Base-by-base conservation (phyloP, 805 yeast genomes). In the Candida ovalis region DNA sequence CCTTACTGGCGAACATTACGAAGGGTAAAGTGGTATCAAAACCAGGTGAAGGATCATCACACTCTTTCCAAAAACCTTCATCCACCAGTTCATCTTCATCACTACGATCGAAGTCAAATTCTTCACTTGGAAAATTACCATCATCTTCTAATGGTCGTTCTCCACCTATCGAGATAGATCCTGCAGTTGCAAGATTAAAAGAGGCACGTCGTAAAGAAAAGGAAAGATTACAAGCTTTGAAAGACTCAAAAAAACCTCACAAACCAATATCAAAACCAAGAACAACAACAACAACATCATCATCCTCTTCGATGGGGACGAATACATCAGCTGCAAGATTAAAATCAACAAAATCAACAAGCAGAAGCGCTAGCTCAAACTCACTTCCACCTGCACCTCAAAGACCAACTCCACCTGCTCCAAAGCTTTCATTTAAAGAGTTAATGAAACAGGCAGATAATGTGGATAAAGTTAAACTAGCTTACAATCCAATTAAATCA, bases 161-260 rank as follows among this genome's bases (percentile, higher is more conserved):
- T 62, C 67, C 21, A 2, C 19, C 40, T 12, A 18, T 28, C 27
- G 48, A 50, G 8, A 71, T 75, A 4, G 92, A 86, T 59, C 89
- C 91, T 0, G 88, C 88, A 3, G 88, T 86, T 8, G 80, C 79
- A 33, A 65, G 85, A 48, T 67, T 86, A 35, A 86, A 86, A 54
- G 90, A 84, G 49, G 79, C 82, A 2, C 70, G 92, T 59, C 70
- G 80, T 50, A 65, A 71, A 38, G 89, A 86, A 52, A 71, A 67
- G 36, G 77, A 77, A 33, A 70, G 69, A 39, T 23, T 51, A 2
- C 63, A 69, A 45, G 71, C 70, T 42, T 57, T 59, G 28, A 70
- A 71, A 48, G 57, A 56, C 30, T 59, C 50, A 17, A 50, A 49
- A 38, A 49, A 54, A 35, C 43, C 59, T 18, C 36, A 32, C 45